Conservation (phyloP, 805 yeast species). For the Starmerella bombi region DNA sequence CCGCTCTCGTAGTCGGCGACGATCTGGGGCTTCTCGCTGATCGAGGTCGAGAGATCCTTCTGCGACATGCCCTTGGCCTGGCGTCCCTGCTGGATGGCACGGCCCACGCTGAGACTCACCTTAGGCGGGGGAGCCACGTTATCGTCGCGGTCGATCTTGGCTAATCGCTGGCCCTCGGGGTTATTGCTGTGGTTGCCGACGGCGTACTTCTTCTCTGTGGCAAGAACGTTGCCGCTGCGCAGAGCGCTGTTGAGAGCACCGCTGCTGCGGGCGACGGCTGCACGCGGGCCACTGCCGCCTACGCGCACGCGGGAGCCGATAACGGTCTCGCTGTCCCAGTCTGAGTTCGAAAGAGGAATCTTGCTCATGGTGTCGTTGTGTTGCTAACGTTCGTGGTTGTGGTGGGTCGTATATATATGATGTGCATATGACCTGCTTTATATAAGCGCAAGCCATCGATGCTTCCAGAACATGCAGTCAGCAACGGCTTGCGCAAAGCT, state of each 20-base stretch:
- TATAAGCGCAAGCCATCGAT: slow-evolving; percentile 8
- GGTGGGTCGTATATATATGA: slow-evolving; percentile 1
- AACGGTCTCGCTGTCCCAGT: slow-evolving; percentile 85
- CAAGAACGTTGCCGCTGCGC: slow-evolving; percentile 76
- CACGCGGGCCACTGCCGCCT: slow-evolving; percentile 74
- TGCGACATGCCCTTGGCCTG: slow-evolving; percentile 80
- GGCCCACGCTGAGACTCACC: slow-evolving; percentile 72
- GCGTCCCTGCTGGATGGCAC: slow-evolving; percentile 73
- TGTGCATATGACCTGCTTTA: neutral
- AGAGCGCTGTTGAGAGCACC: slow-evolving; percentile 84
- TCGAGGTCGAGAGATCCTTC: slow-evolving; percentile 89
- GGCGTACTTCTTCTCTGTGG: slow-evolving; percentile 88
- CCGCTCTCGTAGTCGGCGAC: slow-evolving; percentile 96
- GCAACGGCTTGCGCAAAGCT: too few relatives aligned
- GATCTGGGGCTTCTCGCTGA: slow-evolving; percentile 91
- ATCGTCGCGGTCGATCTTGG: slow-evolving; percentile 85
- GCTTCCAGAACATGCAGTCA: slow-evolving; percentile 10
- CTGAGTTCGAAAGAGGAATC: slow-evolving; percentile 29
- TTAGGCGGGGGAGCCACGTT: slow-evolving; percentile 90
- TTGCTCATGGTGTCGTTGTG: slow-evolving; percentile 17
- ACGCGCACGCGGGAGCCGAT: slow-evolving; percentile 82
- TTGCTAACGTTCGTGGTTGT: neutral
- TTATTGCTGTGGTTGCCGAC: slow-evolving; percentile 45
- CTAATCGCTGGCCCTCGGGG: slow-evolving; percentile 87
- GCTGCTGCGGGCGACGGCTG: slow-evolving; percentile 63